These are phyloP conservation scores for Podosphaera fusca DNA, from an alignment of 2,329 filamentous ascomycete genomes.

Conservation along the genomic window DNA sequence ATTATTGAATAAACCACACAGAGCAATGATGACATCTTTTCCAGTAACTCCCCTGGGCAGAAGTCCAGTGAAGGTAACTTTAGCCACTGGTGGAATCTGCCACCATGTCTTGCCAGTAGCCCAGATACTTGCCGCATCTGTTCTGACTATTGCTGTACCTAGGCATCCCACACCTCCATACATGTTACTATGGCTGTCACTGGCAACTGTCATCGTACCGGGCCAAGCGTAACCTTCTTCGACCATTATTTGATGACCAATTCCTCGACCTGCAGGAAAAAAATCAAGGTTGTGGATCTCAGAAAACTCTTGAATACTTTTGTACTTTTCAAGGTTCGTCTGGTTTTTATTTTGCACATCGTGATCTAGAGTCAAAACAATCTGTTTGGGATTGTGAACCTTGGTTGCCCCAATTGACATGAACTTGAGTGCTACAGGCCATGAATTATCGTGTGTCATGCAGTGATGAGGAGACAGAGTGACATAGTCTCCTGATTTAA, in stretches of 20 bases:
- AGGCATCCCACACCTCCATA: slow-evolving; percentile 62
- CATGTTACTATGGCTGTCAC: slow-evolving; percentile 56
- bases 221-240: slow-evolving; percentile 75
- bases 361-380: slow-evolving; percentile 71
- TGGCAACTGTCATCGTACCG: slow-evolving; percentile 59
- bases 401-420: slow-evolving; percentile 60
- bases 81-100: slow-evolving; percentile 66
- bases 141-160: slow-evolving; percentile 64
- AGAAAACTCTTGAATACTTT: slow-evolving; percentile 62
- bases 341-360: slow-evolving; percentile 69
- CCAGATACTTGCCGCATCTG: slow-evolving; percentile 72
- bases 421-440: slow-evolving; percentile 54
- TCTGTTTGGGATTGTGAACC: slow-evolving; percentile 46
- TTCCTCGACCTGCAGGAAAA: slow-evolving; percentile 55
- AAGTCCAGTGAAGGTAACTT: slow-evolving; percentile 52
- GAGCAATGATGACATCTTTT: slow-evolving; percentile 81
- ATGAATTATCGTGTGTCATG: slow-evolving; percentile 77
- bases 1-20: slow-evolving; percentile 68
- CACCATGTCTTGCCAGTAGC: slow-evolving; percentile 68
- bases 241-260: slow-evolving; percentile 82
- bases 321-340: slow-evolving; percentile 63
- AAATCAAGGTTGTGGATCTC: slow-evolving; percentile 53
- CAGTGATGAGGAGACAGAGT: slow-evolving; percentile 46
- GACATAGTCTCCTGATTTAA: slow-evolving; percentile 66
- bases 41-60: slow-evolving; percentile 64